Evolutionary conservation across 2,329 filamentous ascomycete genomes (phyloP), one percentile per base, ranked within the genome.

Genomic region (Ceratocystis diversiconidia): DNA sequence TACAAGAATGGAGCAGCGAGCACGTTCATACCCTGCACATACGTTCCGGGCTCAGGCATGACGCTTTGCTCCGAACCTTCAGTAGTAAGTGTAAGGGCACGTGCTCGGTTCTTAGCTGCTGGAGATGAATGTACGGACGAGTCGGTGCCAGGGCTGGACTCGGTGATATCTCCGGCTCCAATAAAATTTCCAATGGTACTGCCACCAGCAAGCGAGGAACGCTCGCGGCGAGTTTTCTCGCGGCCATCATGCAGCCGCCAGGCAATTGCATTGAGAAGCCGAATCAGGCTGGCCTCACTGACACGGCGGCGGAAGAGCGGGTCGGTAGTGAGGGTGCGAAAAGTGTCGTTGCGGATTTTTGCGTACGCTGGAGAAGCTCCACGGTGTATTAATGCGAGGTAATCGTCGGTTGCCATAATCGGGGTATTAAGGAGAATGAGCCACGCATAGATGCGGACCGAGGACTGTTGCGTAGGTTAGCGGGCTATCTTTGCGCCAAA

Each of bases 21-120:
- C 50, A 99, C 94, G 73, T 99, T 99, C 92, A 99, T 97, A 70
- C 94, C 94, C 75, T 99, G 94, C 1, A 99, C 92, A 71, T 99
- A 99, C 50, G 89, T 92, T 41, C 91, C 90, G 10, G 89, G 83
- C 70, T 90, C 87, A 2, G 77, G 79, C 22, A 74, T 72, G 66
- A 81, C 82, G 25, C 55, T 57, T 5, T 79, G 78, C 69, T 87
- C 84, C 69, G 86, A 81, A 68, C 85, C 80, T 72, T 87, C 84
- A 0, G 82, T 86, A 1, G 83, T 86, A 65, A 86, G 76, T 12
- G 82, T 82, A 65, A 83, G 73, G 41, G 82, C 82, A 44, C 82
- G 79, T n/a, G 79, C 77, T 68, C 82, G 79, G 67, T 75, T 78
- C 69, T 77, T 78, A n/a, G 79, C 75, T 1, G 75, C 64, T 22